Percentiles rank a stretch among this genome's conserved stretches.
Conservation (phyloP, 2,329 filamentous ascomycete species). For the Colletotrichum destructivum region DNA sequence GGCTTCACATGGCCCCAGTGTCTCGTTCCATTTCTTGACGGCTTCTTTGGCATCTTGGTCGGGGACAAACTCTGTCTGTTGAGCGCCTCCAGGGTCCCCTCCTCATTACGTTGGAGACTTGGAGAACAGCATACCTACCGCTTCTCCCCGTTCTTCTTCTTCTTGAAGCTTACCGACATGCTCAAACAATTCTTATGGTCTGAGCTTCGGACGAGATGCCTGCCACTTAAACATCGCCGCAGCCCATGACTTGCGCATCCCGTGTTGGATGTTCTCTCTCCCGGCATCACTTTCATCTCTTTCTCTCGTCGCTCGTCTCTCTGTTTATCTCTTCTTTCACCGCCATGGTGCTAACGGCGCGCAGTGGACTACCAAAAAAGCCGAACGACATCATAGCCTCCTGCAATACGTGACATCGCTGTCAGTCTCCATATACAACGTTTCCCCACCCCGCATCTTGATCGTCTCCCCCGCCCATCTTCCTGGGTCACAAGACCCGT, state of each 20-base stretch:
- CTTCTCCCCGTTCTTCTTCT: background rate
- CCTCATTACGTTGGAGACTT: background rate
- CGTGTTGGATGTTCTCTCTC: background rate
- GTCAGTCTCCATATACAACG: conserved; percentile 21
- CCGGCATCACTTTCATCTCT: background rate
- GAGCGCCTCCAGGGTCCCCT: conserved; percentile 12
- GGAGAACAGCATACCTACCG: background rate
- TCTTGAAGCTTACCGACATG: conserved; percentile 1
- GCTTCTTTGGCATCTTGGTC: conserved; percentile 1
- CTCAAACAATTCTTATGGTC: conserved; percentile 19
- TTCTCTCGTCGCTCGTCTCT: background rate
- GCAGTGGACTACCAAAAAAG: conserved; percentile 14
- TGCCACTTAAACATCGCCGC: conserved; percentile 25
- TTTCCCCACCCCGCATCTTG: conserved; percentile 31
- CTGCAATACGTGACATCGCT: conserved; percentile 28
- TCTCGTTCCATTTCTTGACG: conserved; percentile 8
- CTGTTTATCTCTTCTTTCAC: background rate
- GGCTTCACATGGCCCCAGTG: background rate
- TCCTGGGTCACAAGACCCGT: conserved; percentile 28
- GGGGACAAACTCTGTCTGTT: conserved; percentile 26
- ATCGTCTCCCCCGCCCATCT: conserved; percentile 21
- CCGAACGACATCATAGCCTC: conserved; percentile 28
- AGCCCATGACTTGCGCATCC: conserved; percentile 3
- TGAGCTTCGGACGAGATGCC: conserved; percentile 22
- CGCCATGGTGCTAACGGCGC: background rate